Conservation (phyloP, 768 basidiomycete species). For the Glaciozyma martinii region DNA sequence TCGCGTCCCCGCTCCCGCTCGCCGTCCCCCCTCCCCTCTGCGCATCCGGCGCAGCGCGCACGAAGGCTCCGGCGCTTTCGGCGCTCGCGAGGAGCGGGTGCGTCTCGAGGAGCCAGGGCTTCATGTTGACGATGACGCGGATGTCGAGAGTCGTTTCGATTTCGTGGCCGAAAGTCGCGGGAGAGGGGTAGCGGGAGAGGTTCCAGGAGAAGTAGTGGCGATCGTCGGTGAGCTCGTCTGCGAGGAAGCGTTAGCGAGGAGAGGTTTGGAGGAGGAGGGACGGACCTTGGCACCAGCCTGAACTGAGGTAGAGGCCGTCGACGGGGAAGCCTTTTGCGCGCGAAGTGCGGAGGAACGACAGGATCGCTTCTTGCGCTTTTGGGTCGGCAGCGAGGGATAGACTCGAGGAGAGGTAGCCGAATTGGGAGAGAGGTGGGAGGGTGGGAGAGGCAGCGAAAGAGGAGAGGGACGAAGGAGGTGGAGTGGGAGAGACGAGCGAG, state of each 20-base stretch:
- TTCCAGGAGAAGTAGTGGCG: slow-evolving; percentile 7
- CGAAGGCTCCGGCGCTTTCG: background rate
- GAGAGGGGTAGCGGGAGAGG: background rate
- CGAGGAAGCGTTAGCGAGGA: background rate
- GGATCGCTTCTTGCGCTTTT: background rate
- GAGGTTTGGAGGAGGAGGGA: background rate
- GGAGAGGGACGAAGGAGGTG: background rate
- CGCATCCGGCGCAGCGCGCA: background rate
- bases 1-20: background rate
- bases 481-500: slow-evolving; percentile 2
- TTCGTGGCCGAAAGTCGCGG: background rate
- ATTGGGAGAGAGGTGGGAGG: slow-evolving; percentile 3
- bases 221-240: slow-evolving; percentile 1
- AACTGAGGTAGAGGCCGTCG: slow-evolving; percentile 1
- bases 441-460: background rate
- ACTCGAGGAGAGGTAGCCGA: slow-evolving; percentile 1
- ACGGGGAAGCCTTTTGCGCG: slow-evolving; percentile 1
- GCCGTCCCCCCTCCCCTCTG: background rate
- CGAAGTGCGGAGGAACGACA: background rate
- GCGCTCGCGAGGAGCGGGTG: slow-evolving; percentile 1
- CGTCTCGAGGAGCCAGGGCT: slow-evolving; percentile 6
- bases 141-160: background rate
- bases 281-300: slow-evolving; percentile 4
- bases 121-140: slow-evolving; percentile 5
- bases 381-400: slow-evolving; percentile 1